phyloP scores from a whole-genome alignment of 768 basidiomycete genomes.

The Lyophyllum shimeji region DNA sequence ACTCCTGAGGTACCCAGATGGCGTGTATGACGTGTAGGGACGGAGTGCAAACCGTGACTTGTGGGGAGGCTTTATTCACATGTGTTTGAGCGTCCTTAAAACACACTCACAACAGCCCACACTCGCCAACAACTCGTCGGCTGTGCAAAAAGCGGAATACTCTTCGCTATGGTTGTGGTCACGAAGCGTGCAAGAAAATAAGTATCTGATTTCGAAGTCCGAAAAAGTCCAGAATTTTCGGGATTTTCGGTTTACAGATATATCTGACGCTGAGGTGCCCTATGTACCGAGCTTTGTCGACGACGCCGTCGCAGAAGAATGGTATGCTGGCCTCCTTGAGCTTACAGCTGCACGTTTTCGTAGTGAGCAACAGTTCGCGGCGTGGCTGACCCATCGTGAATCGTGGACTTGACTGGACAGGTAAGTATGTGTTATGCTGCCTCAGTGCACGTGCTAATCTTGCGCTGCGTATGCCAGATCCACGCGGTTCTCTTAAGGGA shows the following conservation, averaged over 20 bases:
- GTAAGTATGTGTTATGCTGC: too few species aligned
- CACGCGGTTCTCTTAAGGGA: too few species aligned
- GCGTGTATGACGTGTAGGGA: too few species aligned
- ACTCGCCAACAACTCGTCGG: background rate
- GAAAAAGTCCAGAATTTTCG: conserved; percentile 15
- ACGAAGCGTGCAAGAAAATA: conserved; percentile 13
- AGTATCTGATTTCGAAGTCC: conserved; percentile 9
- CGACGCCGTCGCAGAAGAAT: conserved; percentile 17
- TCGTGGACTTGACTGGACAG: too few species aligned
- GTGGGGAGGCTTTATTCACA: too few species aligned
- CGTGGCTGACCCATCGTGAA: background rate
- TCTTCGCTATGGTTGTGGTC: background rate
- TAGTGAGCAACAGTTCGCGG: background rate
- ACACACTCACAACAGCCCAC: too few species aligned
- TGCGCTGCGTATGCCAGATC: too few species aligned
- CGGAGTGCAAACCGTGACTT: too few species aligned
- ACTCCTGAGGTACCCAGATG: too few species aligned
- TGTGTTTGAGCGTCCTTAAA: background rate
- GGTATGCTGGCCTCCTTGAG: conserved; percentile 20
- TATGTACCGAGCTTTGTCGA: conserved; percentile 25
- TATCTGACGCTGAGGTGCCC: conserved; percentile 28
- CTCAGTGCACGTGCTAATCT: too few species aligned
- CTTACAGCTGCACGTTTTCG: conserved; percentile 15
- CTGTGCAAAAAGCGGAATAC: background rate
- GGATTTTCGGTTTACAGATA: conserved; percentile 20